A percentile compares a stretch with the other conserved stretches of the same genome.
These are phyloP conservation scores for Gossypium rotundifolium DNA, from an alignment of 345 rosid species.

Conservation along the genomic window DNA sequence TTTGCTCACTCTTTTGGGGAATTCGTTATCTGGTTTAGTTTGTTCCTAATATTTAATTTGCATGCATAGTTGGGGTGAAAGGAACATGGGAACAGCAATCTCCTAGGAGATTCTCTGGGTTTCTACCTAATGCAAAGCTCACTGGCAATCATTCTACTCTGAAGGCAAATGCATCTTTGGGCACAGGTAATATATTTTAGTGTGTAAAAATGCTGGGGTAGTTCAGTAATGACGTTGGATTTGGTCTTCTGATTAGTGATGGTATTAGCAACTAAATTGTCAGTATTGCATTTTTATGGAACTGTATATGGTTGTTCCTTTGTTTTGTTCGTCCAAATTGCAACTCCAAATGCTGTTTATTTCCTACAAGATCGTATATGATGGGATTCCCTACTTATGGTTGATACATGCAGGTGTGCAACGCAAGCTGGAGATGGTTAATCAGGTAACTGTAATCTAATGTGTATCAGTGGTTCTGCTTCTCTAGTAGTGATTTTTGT, in stretches of 20 bases:
- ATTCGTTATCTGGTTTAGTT: not conserved
- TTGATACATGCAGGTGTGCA: slow-evolving; percentile 43
- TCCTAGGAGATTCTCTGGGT: slow-evolving; percentile 40
- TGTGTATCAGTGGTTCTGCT: not conserved
- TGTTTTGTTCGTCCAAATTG: not conserved
- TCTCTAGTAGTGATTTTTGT: not conserved
- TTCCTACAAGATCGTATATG: not conserved
- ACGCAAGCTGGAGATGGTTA: slow-evolving; percentile 50
- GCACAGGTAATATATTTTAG: slow-evolving; percentile 29
- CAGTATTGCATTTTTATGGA: not conserved
- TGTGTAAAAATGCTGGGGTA: not conserved
- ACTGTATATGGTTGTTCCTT: not conserved
- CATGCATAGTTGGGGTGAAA: slow-evolving; percentile 44
- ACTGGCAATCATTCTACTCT: slow-evolving; percentile 34
- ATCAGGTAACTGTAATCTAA: slow-evolving; percentile 30
- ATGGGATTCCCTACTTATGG: slow-evolving; percentile 2
- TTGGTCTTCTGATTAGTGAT: not conserved
- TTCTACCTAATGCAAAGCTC: slow-evolving; percentile 39
- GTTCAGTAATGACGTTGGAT: not conserved
- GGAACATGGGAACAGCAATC: slow-evolving; percentile 43
- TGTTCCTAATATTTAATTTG: not conserved
- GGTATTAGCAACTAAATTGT: not conserved
- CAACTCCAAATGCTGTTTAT: not conserved
- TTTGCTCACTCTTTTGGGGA: not conserved
- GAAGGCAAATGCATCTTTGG: slow-evolving; percentile 40